A percentile compares a stretch with the other conserved stretches of the same genome.
Conservation (phyloP, 2,329 filamentous ascomycete genomes). For the Kalmusia sp. region DNA sequence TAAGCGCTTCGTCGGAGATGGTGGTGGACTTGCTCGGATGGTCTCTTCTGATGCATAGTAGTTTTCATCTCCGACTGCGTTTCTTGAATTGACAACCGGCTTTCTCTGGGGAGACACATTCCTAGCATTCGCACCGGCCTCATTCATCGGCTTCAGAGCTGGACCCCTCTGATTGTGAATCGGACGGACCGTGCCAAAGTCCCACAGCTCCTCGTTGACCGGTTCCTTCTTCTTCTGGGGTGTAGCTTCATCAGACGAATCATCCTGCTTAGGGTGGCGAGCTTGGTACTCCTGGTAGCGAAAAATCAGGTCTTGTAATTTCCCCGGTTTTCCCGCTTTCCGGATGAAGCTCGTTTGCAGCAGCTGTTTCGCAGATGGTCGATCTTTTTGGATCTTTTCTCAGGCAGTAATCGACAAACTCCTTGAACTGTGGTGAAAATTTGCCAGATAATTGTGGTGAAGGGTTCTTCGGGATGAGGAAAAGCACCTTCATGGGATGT, state of each 20-base stretch:
- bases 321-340: slow-evolving; percentile 93
- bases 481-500: slow-evolving; percentile 97
- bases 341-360: slow-evolving; percentile 90
- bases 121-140: slow-evolving; percentile 80
- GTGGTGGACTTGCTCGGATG: slow-evolving; percentile 44
- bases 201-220: slow-evolving; percentile 90
- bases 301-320: slow-evolving; percentile 94
- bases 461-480: slow-evolving; percentile 93
- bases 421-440: slow-evolving; percentile 58
- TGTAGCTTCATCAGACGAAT: slow-evolving; percentile 49
- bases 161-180: slow-evolving; percentile 65
- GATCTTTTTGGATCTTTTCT: slow-evolving; percentile 87
- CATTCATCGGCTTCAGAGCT: slow-evolving; percentile 75
- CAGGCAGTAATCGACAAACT: slow-evolving; percentile 70
- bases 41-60: slow-evolving; percentile 33
- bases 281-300: slow-evolving; percentile 86
- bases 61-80: slow-evolving; percentile 45
- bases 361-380: slow-evolving; percentile 85
- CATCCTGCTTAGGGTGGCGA: slow-evolving; percentile 71
- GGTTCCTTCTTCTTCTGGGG: slow-evolving; percentile 48
- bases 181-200: slow-evolving; percentile 93
- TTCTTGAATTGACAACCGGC: slow-evolving; percentile 33
- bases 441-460: slow-evolving; percentile 72
- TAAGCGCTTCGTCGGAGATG: slow-evolving; percentile 53
- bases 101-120: slow-evolving; percentile 45